Conservation (phyloP, 2,329 filamentous ascomycete genomes). For the Aspergillus fumigatus region DNA sequence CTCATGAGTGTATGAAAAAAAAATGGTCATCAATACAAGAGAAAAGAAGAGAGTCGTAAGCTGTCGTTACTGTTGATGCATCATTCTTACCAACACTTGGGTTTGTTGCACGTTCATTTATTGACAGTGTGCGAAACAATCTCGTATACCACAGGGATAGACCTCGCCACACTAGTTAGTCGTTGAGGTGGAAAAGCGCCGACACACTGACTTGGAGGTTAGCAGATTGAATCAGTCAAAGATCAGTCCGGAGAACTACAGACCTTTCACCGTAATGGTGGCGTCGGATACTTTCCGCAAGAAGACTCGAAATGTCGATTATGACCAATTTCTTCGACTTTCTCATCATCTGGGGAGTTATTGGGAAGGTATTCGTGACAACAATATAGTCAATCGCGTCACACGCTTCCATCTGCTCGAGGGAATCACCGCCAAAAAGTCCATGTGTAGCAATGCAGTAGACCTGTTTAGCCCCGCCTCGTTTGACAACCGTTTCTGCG, state of each 20-base stretch:
- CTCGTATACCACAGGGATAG: not conserved
- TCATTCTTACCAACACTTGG: conserved; percentile 17
- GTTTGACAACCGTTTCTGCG: conserved; percentile 92
- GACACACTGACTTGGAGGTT: conserved; percentile 39
- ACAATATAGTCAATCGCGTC: conserved; percentile 91
- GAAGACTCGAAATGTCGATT: conserved; percentile 79
- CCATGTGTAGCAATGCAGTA: conserved; percentile 98
- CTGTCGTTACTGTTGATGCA: conserved; percentile 20
- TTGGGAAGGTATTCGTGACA: conserved; percentile 96
- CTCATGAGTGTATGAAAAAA: conserved; percentile 10
- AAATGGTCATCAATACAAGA: conserved; percentile 7
- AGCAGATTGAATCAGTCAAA: conserved; percentile 10
- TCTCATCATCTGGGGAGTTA: conserved; percentile 66
- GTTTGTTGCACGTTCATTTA: conserved; percentile 1
- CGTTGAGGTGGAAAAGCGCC: conserved; percentile 61
- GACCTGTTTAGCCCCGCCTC: conserved; percentile 84
- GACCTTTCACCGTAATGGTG: conserved; percentile 87
- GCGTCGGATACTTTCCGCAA: conserved; percentile 87
- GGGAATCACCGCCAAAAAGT: conserved; percentile 82
- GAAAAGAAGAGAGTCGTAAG: conserved; percentile 13
- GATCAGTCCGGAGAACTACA: conserved; percentile 45
- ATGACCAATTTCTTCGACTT: conserved; percentile 79
- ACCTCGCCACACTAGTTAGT: conserved; percentile 23
- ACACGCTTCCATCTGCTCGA: conserved; percentile 86
- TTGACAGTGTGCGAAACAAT: not conserved